Evolutionary conservation across 108 stramenopile species (phyloP).

Genomic region (Licmophora abbreviata): DNA sequence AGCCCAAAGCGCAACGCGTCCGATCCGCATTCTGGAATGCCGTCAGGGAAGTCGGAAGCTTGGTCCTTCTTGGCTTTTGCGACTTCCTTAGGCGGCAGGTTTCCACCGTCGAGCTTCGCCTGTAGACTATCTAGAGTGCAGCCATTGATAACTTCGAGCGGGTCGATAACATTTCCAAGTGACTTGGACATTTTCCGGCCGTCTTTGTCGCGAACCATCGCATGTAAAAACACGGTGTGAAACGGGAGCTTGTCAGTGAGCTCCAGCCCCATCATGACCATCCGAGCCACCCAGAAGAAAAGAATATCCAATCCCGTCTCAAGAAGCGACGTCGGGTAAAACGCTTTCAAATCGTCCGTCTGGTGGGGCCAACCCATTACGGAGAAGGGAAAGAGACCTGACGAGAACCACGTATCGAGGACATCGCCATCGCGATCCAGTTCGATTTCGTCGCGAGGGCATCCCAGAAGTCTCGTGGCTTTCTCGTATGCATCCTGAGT

Average conservation of each 20-base stretch:
- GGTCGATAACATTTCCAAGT: slow-evolving; percentile 98
- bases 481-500: slow-evolving; percentile 69
- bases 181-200: slow-evolving; percentile 99
- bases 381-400: slow-evolving; percentile 98
- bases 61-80: slow-evolving; percentile 93
- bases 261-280: slow-evolving; percentile 99
- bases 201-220: slow-evolving; percentile 99
- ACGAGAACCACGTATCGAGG: slow-evolving; percentile 98
- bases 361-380: slow-evolving; percentile 98
- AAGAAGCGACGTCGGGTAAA: slow-evolving; percentile 97
- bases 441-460: slow-evolving; percentile 61
- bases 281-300: slow-evolving; percentile 99
- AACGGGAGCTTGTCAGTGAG: slow-evolving; percentile 94
- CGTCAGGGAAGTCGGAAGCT: slow-evolving; percentile 89
- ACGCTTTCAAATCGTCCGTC: slow-evolving; percentile 92
- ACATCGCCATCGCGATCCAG: slow-evolving; percentile 97
- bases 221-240: slow-evolving; percentile 96
- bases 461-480: slow-evolving; percentile 76
- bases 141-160: slow-evolving; percentile 95
- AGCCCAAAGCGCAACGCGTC: slow-evolving; percentile 98
- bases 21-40: slow-evolving; percentile 98
- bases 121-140: slow-evolving; percentile 83
- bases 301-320: slow-evolving; percentile 99
- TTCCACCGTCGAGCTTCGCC: slow-evolving; percentile 84
- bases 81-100: slow-evolving; percentile 93